Evolutionary conservation across 177 flowering plant species (phyloP).

Genomic region (Tripterygium wilfordii): DNA sequence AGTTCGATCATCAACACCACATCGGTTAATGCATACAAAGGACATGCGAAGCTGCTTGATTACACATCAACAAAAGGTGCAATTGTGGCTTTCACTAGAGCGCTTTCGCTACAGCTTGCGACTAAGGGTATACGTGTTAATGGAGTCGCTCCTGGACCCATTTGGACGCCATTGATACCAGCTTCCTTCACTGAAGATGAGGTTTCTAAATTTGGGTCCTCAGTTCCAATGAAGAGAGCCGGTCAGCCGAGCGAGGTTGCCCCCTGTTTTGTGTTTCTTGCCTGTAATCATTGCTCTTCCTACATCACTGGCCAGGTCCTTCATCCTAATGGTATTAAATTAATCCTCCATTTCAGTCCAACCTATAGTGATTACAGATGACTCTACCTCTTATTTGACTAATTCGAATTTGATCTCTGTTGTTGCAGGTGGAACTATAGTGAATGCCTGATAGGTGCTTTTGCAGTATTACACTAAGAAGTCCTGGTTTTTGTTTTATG

Average conservation of each 20-base stretch:
- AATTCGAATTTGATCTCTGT: background rate
- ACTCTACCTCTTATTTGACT: too few relatives aligned
- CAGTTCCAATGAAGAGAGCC: slow-evolving; percentile 71
- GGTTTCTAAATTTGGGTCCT: slow-evolving; percentile 33
- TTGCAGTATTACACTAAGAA: too few relatives aligned
- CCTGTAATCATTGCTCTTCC: slow-evolving; percentile 44
- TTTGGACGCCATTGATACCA: slow-evolving; percentile 78
- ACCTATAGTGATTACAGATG: background rate
- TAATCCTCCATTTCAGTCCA: background rate
- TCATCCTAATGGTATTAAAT: slow-evolving; percentile 81
- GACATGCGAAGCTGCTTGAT: slow-evolving; percentile 41
- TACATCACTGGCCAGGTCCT: slow-evolving; percentile 65
- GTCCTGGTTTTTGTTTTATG: too few relatives aligned
- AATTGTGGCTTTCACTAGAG: slow-evolving; percentile 62
- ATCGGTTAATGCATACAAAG: slow-evolving; percentile 55
- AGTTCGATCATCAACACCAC: slow-evolving; percentile 52
- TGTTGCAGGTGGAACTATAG: slow-evolving; percentile 29
- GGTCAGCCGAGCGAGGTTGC: slow-evolving; percentile 70
- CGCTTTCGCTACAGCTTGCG: slow-evolving; percentile 46
- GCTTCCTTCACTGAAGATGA: slow-evolving; percentile 53
- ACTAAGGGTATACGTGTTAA: slow-evolving; percentile 58
- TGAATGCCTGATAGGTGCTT: background rate
- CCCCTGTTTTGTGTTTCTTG: slow-evolving; percentile 59
- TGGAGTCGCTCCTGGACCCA: slow-evolving; percentile 64
- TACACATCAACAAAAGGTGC: slow-evolving; percentile 73